phyloP scores from a whole-genome alignment of 352 stramenopile genomes.

The Halophytophthora polymorphica region DNA sequence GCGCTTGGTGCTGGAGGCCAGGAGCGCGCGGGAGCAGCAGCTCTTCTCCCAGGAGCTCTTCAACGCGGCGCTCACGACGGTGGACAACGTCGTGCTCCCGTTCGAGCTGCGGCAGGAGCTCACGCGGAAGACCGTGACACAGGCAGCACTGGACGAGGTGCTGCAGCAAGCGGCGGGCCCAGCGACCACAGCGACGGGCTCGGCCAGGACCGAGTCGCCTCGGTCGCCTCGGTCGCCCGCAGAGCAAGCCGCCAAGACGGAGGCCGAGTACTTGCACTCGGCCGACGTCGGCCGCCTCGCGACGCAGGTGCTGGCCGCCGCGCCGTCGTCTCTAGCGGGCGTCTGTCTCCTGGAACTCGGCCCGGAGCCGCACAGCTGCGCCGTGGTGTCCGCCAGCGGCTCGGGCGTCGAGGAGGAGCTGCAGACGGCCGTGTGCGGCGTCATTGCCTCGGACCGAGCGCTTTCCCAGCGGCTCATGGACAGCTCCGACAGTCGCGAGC shows the following conservation, averaged over 20 bases:
- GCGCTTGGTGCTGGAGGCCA: constrained; percentile 60
- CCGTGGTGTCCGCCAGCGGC: constrained; percentile 23
- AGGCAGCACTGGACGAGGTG: constrained; percentile 36
- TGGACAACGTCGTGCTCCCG: constrained; percentile 68
- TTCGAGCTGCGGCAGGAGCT: constrained; percentile 54
- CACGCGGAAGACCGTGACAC: constrained; percentile 14
- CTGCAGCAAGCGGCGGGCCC: constrained; percentile 32
- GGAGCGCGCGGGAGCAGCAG: constrained; percentile 35
- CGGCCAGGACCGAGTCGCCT: background rate
- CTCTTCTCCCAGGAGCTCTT: constrained; percentile 58
- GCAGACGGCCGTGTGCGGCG: constrained; percentile 7
- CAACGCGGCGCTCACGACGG: constrained; percentile 40
- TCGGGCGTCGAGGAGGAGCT: constrained; percentile 8
- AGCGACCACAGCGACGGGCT: constrained; percentile 4
- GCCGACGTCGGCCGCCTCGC: constrained; percentile 33
- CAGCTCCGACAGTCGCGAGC: constrained; percentile 28
- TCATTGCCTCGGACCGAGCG: constrained; percentile 11
- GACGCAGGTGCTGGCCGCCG: constrained; percentile 22
- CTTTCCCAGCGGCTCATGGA: constrained; percentile 40
- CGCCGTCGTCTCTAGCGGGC: constrained; percentile 21
- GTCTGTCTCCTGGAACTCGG: constrained; percentile 52
- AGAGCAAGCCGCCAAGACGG: constrained; percentile 12
- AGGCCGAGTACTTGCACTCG: constrained; percentile 32
- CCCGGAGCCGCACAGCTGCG: constrained; percentile 34
- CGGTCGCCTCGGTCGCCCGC: too few relatives aligned